Percentiles rank a stretch among this genome's conserved stretches.
phyloP scores from a whole-genome alignment of 2,329 filamentous ascomycete genomes.

The Arthrobotrys megalospora region DNA sequence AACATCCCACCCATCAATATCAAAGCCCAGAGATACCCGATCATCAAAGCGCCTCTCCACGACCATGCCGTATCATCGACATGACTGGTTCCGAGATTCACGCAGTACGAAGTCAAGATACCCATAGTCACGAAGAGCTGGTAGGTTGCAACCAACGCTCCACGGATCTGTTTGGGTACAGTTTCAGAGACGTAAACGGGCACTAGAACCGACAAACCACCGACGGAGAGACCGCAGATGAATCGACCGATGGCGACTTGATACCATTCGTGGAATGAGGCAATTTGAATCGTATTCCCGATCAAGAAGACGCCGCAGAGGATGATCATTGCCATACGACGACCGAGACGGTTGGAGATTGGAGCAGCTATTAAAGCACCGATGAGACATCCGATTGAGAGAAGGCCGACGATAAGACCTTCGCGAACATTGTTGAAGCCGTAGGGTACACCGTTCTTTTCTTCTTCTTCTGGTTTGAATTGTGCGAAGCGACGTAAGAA shows the following conservation, averaged over 20 bases:
- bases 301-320: constrained; percentile 76
- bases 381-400: constrained; percentile 74
- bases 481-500: constrained; percentile 74
- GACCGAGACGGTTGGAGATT: constrained; percentile 75
- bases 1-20: constrained; percentile 72
- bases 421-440: constrained; percentile 74
- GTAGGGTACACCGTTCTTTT: constrained; percentile 66
- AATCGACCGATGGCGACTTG: constrained; percentile 77
- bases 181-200: constrained; percentile 80
- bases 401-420: constrained; percentile 76
- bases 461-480: constrained; percentile 64
- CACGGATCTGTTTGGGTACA: constrained; percentile 76
- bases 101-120: constrained; percentile 74
- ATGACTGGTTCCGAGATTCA: constrained; percentile 69
- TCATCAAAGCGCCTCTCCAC: constrained; percentile 76
- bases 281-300: constrained; percentile 78
- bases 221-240: constrained; percentile 78
- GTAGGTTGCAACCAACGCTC: constrained; percentile 76
- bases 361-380: constrained; percentile 75
- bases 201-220: constrained; percentile 76
- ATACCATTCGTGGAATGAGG: constrained; percentile 73
- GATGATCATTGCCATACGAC: constrained; percentile 75
- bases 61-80: constrained; percentile 67
- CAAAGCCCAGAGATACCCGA: constrained; percentile 74
- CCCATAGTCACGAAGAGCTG: constrained; percentile 80